Base-by-base conservation (phyloP, 805 yeast species). In the Candida ascalaphidarum region DNA sequence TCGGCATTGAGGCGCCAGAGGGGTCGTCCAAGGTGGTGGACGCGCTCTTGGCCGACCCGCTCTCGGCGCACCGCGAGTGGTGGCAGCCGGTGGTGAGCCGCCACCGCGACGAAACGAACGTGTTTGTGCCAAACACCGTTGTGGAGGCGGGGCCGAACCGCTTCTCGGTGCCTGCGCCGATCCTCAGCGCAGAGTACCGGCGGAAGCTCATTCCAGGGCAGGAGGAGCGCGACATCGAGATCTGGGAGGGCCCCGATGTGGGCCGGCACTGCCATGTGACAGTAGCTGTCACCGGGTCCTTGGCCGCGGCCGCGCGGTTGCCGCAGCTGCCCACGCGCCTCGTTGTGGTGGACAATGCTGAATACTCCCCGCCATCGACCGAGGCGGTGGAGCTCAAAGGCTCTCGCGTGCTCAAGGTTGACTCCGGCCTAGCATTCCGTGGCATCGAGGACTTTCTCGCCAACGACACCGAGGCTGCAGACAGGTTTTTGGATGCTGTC, bases 1-100 rank as follows among this genome's bases (percentile, higher is more conserved):
- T n/a, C n/a, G n/a, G n/a, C n/a, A n/a, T n/a, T n/a, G n/a, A n/a
- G n/a, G n/a, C n/a, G n/a, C n/a, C n/a, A n/a, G n/a, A n/a, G n/a
- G n/a, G n/a, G n/a, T n/a, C n/a, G n/a, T 51, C 64, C n/a, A 56
- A 44, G 28, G 20, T 62, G n/a, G 23, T 62, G 5, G 64, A 60
- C 21, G 33, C 52, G 3, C 35, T 62, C 8, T 43, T 62, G 22
- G 60, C 68, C 1, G 68, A 62, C 31, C 69, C 69, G 5, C 44
- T 62, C 27, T 48, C 68, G 10, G 42, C 37, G 9, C 40, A 39
- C 9, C 58, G 54, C 32, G 33, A 42, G 10, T 58, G 67, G 67
- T 55, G 51, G 15, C 26, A 43, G n/a, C 26, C 36, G 16, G 33
- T 62, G 4, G 39, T 23, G 6, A 24, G 28, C 3, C 43, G 68